These are phyloP conservation scores for Lathyrus sativus DNA, from an alignment of 306 rosid species.

Conservation along the genomic window DNA sequence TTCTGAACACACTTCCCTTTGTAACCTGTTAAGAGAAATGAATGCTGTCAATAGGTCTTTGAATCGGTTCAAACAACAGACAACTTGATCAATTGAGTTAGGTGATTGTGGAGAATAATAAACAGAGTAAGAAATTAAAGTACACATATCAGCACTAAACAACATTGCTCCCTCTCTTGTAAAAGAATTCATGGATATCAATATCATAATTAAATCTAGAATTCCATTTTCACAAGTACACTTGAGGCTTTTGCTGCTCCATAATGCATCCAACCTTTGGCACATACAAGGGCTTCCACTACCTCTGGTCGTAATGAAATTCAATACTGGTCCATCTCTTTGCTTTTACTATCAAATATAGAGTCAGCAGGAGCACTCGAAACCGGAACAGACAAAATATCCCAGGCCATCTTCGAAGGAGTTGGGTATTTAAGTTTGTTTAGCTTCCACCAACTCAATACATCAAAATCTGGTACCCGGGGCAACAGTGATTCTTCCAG, in stretches of 20 bases:
- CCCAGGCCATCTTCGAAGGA: constrained; percentile 93
- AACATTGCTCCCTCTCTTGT: too few species aligned
- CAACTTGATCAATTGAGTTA: too few species aligned
- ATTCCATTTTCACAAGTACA: constrained; percentile 63
- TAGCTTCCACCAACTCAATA: constrained; percentile 90
- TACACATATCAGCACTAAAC: too few species aligned
- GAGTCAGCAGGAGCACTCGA: constrained; percentile 62
- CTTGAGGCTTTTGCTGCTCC: constrained; percentile 51
- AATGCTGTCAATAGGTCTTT: too few species aligned
- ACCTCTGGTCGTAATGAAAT: constrained; percentile 84
- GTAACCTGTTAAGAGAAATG: too few species aligned
- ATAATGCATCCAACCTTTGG: constrained; percentile 90
- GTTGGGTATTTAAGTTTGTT: constrained; percentile 91
- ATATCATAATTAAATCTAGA: constrained; percentile 47
- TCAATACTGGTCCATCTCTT: constrained; percentile 80
- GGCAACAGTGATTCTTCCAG: constrained; percentile 83
- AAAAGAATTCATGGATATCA: too few species aligned
- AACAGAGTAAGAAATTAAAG: too few species aligned
- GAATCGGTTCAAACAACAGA: too few species aligned
- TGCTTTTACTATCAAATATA: constrained; percentile 54
- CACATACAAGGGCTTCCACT: constrained; percentile 83
- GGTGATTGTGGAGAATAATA: too few species aligned
- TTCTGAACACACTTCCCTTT: too few species aligned
- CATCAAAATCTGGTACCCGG: constrained; percentile 81
- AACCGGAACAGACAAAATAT: constrained; percentile 73